A percentile compares a stretch with the other conserved stretches of the same genome.
Conservation (phyloP, 2,329 filamentous ascomycete genomes). For the Amylocarpus encephaloides region DNA sequence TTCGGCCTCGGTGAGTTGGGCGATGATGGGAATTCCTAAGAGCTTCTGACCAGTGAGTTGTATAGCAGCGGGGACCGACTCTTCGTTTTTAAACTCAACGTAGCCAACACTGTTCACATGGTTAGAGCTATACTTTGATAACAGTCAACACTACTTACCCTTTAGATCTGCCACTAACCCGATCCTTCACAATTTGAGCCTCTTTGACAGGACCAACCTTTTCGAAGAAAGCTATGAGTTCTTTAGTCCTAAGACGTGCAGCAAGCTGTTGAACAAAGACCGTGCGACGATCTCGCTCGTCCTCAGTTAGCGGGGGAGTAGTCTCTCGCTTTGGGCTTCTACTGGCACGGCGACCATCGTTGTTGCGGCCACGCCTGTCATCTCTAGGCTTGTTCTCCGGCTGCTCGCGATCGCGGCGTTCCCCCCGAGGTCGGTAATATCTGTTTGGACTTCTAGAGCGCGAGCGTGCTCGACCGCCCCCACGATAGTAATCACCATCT, state of each 20-base stretch:
- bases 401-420: constrained; percentile 45
- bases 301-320: constrained; percentile 77
- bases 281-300: constrained; percentile 92
- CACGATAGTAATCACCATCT: constrained; percentile 65
- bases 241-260: constrained; percentile 82
- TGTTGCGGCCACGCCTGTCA: constrained; percentile 37
- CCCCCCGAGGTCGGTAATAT: constrained; percentile 44
- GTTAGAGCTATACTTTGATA: constrained; percentile 28
- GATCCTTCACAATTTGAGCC: constrained; percentile 96
- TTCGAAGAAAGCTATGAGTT: constrained; percentile 92
- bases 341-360: constrained; percentile 34
- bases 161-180: constrained; percentile 94
- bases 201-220: constrained; percentile 92
- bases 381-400: constrained; percentile 40
- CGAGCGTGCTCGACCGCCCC: constrained; percentile 56
- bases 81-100: constrained; percentile 96
- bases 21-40: constrained; percentile 97
- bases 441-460: constrained; percentile 66
- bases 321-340: constrained; percentile 40
- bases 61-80: constrained; percentile 86
- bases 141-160: constrained; percentile 55
- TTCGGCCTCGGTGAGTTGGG: constrained; percentile 96
- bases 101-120: constrained; percentile 76
- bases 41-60: constrained; percentile 98
- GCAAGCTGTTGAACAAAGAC: constrained; percentile 98